Percentiles rank a stretch among this genome's conserved stretches.
Evolutionary conservation across 1,284 basidiomycete genomes (phyloP).

Genomic region (Sporisorium graminicola): DNA sequence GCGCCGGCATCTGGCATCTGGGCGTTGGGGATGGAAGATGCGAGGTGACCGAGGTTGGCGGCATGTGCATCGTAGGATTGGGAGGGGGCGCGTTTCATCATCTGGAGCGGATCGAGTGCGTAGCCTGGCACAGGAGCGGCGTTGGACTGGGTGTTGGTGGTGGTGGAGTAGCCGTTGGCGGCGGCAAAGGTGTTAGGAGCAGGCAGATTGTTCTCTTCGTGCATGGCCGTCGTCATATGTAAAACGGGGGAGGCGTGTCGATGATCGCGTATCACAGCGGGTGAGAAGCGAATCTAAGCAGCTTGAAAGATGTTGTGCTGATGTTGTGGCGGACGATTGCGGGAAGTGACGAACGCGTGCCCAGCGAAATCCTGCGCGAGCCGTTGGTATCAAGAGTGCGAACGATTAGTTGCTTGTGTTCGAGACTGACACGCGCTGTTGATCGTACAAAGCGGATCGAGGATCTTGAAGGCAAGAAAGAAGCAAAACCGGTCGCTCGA

Average conservation of each 20-base stretch:
- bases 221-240: constrained; percentile 25
- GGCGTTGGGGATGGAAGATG: constrained; percentile 22
- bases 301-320: neutral
- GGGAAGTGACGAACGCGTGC: constrained; percentile 3
- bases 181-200: constrained; percentile 33
- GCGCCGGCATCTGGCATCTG: constrained; percentile 30
- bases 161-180: constrained; percentile 29
- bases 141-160: constrained; percentile 14
- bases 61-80: constrained; percentile 56
- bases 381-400: neutral
- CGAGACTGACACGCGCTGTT: neutral
- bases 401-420: neutral
- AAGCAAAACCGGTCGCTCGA: neutral
- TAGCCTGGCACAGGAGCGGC: constrained; percentile 28
- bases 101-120: constrained; percentile 44
- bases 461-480: neutral
- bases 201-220: constrained; percentile 33
- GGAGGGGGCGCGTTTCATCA: constrained; percentile 60
- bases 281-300: neutral
- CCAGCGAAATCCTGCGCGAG: constrained; percentile 8
- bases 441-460: neutral
- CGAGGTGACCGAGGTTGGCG: constrained; percentile 34
- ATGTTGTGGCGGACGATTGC: neutral
- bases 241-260: neutral
- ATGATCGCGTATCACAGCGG: neutral